Percentiles rank a stretch among this genome's conserved stretches.
Conservation (phyloP, 805 yeast genomes). For the Wickerhamiella sergipiensis region DNA sequence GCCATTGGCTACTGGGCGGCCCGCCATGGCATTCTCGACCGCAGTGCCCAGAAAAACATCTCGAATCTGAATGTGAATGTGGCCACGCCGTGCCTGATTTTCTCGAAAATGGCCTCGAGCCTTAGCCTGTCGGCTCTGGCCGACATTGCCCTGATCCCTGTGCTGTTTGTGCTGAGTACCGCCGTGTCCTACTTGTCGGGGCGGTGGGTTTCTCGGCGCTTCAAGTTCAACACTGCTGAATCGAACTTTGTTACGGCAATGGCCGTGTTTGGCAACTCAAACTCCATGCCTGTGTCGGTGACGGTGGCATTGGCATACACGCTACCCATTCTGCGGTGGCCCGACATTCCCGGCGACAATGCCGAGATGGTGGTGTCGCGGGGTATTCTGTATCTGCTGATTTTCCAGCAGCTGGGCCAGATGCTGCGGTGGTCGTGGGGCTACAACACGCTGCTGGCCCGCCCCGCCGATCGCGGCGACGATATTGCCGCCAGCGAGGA, state of each 20-base stretch:
- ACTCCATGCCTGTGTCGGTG: slow-evolving; percentile 85
- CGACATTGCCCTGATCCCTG: slow-evolving; percentile 74
- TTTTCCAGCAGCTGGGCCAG: slow-evolving; percentile 57
- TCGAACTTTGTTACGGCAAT: slow-evolving; percentile 88
- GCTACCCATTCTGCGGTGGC: slow-evolving; percentile 46
- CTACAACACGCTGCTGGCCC: slow-evolving; percentile 43
- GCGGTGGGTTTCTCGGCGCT: slow-evolving; percentile 34
- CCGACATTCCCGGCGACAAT: slow-evolving; percentile 38
- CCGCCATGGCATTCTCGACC: slow-evolving; percentile 49
- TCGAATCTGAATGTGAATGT: slow-evolving; percentile 74
- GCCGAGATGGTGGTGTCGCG: slow-evolving; percentile 47
- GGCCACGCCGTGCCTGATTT: slow-evolving; percentile 91
- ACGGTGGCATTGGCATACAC: slow-evolving; percentile 55
- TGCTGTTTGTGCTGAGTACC: slow-evolving; percentile 73
- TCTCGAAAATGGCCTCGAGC: slow-evolving; percentile 57
- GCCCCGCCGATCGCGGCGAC: slow-evolving; percentile 11
- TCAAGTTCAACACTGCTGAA: slow-evolving; percentile 58
- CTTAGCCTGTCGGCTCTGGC: slow-evolving; percentile 62
- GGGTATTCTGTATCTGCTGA: slow-evolving; percentile 44
- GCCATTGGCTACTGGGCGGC: slow-evolving; percentile 81
- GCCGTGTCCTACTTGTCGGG: slow-evolving; percentile 59
- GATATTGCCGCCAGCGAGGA: slow-evolving; percentile 1
- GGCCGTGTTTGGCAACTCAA: slow-evolving; percentile 94
- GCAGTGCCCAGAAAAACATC: slow-evolving; percentile 62
- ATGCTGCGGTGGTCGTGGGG: slow-evolving; percentile 62